Conservation (phyloP, 495 filamentous ascomycete species). For the Rhypophila decipiens region DNA sequence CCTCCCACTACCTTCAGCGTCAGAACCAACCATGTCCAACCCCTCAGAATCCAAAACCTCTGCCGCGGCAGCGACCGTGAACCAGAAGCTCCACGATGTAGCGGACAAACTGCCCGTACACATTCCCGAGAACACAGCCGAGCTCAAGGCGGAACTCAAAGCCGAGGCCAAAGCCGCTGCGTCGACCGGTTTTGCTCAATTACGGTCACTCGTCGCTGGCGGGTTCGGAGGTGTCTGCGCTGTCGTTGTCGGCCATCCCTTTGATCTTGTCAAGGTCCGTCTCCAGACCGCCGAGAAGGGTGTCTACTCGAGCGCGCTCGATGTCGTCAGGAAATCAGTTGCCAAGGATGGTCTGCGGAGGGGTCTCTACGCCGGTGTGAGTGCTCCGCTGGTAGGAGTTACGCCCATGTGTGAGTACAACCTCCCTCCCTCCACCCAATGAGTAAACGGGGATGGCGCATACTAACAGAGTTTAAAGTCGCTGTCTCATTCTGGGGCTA, state of each 20-base stretch:
- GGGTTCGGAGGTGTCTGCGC: constrained; percentile 92
- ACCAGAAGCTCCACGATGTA: constrained; percentile 31
- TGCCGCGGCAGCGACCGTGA: constrained; percentile 21
- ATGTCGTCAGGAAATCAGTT: constrained; percentile 82
- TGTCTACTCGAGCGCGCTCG: constrained; percentile 82
- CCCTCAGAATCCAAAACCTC: constrained; percentile 13
- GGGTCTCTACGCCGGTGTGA: constrained; percentile 95
- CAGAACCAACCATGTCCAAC: constrained; percentile 17
- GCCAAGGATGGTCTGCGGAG: constrained; percentile 77
- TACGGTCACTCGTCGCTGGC: constrained; percentile 81
- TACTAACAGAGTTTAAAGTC: constrained; percentile 46
- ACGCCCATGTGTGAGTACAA: constrained; percentile 99
- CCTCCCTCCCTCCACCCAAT: not conserved
- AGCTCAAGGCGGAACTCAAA: constrained; percentile 45
- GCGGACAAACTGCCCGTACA: constrained; percentile 43
- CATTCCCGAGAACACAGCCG: constrained; percentile 45
- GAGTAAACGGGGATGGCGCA: not conserved
- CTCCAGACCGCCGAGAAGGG: constrained; percentile 93
- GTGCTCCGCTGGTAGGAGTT: constrained; percentile 87
- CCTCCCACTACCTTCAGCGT: not conserved
- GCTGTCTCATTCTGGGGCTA: constrained; percentile 99
- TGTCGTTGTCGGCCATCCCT: constrained; percentile 89
- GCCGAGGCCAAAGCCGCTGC: constrained; percentile 42
- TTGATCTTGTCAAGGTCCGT: constrained; percentile 95
- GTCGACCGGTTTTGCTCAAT: constrained; percentile 36